Base-by-base conservation (phyloP, 805 yeast genomes). In the Ogataea paraovalis region DNA sequence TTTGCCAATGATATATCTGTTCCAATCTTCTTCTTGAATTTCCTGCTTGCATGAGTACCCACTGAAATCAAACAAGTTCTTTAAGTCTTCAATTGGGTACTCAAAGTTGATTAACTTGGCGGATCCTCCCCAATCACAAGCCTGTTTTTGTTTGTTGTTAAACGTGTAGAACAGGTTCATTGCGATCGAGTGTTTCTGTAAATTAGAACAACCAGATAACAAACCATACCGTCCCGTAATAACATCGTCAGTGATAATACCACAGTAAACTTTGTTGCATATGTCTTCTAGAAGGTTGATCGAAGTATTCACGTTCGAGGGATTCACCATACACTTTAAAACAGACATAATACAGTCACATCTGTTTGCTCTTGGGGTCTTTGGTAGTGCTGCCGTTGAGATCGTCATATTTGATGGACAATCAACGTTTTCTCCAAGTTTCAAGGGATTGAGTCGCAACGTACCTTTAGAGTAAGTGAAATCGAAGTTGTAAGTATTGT, bases 281-380 rank as follows among this genome's bases (percentile, higher is more conserved):
- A 75, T 56, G 4, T 55, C 32, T 20, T 69, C 64, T 13, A 54
- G 20, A 28, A 46, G 45, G 20, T 51, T n/a, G 64, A 52, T 28
- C 41, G 51, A 28, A 41, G 45, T 48, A 4, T 62, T 56, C 1
- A 46, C 47, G 10, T 21, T 41, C 19, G 19, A 44, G 30, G 54
- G 57, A 41, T 59, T 54, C 25, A 65, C 56, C 37, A 71, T 61
- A 54, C 79, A 75, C 1, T 68, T 54, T 4, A 72, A 54, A 4
- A 72, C 65, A 8, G 71, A 54, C 61, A 71, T 65, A 27, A 74
- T 59, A 52, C 79, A 75, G 49, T 70, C 75, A 58, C 80, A 76
- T 44, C 68, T 61, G 14, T 67, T 69, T 9, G 62, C 51, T 47
- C 71, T 68, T 2, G 81, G 80, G 1, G 70, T 65, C 5, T 59